Percentiles rank a stretch among this genome's conserved stretches.
These are phyloP conservation scores for Hermanozyma aechmeae DNA, from an alignment of 805 yeast genomes.

Conservation along the genomic window DNA sequence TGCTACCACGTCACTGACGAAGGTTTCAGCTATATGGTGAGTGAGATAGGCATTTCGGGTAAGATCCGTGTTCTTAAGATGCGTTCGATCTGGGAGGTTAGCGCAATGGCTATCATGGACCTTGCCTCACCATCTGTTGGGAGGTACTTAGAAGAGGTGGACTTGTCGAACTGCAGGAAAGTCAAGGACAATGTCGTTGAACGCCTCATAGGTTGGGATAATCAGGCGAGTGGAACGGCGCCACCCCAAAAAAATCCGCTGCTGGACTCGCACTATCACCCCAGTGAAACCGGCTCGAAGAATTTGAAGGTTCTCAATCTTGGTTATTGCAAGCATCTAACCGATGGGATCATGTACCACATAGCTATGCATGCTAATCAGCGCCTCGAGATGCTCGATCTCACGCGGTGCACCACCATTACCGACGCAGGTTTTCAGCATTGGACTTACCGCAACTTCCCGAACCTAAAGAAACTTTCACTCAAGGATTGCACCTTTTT, in stretches of 20 bases:
- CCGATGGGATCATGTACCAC: constrained; percentile 59
- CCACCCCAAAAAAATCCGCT: constrained; percentile 1
- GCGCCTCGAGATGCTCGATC: constrained; percentile 45
- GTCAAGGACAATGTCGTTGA: constrained; percentile 66
- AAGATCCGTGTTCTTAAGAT: constrained; percentile 44
- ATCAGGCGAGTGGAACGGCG: constrained; percentile 1
- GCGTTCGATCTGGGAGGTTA: constrained; percentile 69
- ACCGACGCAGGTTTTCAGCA: constrained; percentile 64
- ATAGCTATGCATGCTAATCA: constrained; percentile 51
- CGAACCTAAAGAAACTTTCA: constrained; percentile 41
- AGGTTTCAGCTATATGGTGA: constrained; percentile 63
- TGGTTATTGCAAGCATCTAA: constrained; percentile 69
- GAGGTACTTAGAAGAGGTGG: constrained; percentile 45
- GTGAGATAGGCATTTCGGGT: constrained; percentile 62
- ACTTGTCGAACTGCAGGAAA: constrained; percentile 63
- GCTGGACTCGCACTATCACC: constrained; percentile 4
- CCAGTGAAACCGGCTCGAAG: constrained; percentile 45
- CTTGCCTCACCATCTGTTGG: constrained; percentile 60
- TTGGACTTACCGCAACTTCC: constrained; percentile 54
- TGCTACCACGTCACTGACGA: constrained; percentile 73
- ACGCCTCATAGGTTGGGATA: constrained; percentile 51
- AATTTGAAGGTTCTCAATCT: constrained; percentile 44
- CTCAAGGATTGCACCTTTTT: constrained; percentile 69
- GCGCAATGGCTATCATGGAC: constrained; percentile 79
- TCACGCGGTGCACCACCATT: constrained; percentile 70